Evolutionary conservation across 2,329 filamentous ascomycete genomes (phyloP), one percentile per base, ranked within the genome.

Genomic region (Ophiostoma sp.): DNA sequence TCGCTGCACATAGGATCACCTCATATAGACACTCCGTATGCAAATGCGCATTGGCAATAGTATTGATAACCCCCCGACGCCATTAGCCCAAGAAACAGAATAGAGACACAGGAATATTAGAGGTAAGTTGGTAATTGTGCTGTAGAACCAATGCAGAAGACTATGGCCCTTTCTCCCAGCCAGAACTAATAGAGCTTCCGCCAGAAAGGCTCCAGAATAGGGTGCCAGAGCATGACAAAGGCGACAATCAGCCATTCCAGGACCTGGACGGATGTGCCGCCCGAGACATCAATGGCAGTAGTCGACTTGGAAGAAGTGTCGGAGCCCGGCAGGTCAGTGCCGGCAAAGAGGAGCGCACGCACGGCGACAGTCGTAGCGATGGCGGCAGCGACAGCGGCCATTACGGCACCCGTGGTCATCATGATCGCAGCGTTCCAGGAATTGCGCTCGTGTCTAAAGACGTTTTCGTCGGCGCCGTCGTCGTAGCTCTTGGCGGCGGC

Each of bases 241-340:
- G 63, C 58, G 2, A 73, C 72, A 38, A 72, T 64, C 12, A 73
- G 42, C 72, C 72, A 73, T 68, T 69, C 66, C 42, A 73, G 69
- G 27, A 71, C 69, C 68, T 72, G 72, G 52, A 73, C 52, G 11
- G 72, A 64, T 6, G 49, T 67, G 64, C 72, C 72, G 38, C 71
- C 72, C 11, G 66, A 52, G n/a, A 67, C 58, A 2, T 14, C 44
- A 14, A 72, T 66, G 41, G 49, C 66, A 55, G 45, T 36, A 0
- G 65, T 40, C 45, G 38, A 66, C 27, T 36, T 47, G 18, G 58
- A 45, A 0, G 64, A 5, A 0, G 62, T 7, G 1, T 52, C n/a
- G 2, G 49, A 47, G 36, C 71, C 71, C 1, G 71, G 71, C 47
- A 72, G 65, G 12, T 36, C 36, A 0, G 69, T 69, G 27, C 70